phyloP scores from a whole-genome alignment of 495 filamentous ascomycete genomes.

The Xylaria bambusicola region DNA sequence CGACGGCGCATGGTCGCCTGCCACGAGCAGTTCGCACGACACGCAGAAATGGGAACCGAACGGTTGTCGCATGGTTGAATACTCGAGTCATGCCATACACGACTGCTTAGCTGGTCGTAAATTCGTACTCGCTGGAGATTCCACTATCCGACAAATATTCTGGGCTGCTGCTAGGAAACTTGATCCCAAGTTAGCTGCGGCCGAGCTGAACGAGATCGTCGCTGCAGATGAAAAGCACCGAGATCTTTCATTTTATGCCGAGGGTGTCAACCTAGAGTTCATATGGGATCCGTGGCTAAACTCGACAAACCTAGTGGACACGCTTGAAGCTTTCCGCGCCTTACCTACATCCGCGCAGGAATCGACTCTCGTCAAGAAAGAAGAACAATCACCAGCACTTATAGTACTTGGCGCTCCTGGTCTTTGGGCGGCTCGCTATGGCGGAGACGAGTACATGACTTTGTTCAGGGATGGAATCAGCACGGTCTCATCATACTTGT shows the following conservation, averaged over 20 bases:
- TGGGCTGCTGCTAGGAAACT: slow-evolving; percentile 57
- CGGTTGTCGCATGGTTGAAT: slow-evolving; percentile 60
- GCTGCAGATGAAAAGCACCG: slow-evolving; percentile 40
- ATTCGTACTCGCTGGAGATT: slow-evolving; percentile 63
- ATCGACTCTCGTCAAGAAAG: slow-evolving; percentile 13
- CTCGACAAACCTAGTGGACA: slow-evolving; percentile 43
- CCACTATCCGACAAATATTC: slow-evolving; percentile 59
- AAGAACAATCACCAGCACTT: slow-evolving; percentile 31
- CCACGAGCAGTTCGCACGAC: slow-evolving; percentile 25
- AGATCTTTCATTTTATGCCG: slow-evolving; percentile 44
- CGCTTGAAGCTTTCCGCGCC: slow-evolving; percentile 38
- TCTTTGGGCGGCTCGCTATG: slow-evolving; percentile 58
- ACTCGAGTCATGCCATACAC: slow-evolving; percentile 47
- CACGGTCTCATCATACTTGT: slow-evolving; percentile 39
- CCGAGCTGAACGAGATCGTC: slow-evolving; percentile 28
- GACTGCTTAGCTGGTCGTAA: slow-evolving; percentile 47
- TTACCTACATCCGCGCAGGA: slow-evolving; percentile 7
- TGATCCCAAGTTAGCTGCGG: slow-evolving; percentile 38
- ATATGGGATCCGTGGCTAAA: slow-evolving; percentile 67
- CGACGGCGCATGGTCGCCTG: slow-evolving; percentile 51
- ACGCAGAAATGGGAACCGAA: slow-evolving; percentile 55
- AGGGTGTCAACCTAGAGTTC: slow-evolving; percentile 52
- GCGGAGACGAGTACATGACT: slow-evolving; percentile 45
- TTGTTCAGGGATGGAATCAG: slow-evolving; percentile 51
- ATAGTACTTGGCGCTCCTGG: slow-evolving; percentile 54